Base-by-base conservation (phyloP, 116 monocot genomes). In the Thalassia testudinum region DNA sequence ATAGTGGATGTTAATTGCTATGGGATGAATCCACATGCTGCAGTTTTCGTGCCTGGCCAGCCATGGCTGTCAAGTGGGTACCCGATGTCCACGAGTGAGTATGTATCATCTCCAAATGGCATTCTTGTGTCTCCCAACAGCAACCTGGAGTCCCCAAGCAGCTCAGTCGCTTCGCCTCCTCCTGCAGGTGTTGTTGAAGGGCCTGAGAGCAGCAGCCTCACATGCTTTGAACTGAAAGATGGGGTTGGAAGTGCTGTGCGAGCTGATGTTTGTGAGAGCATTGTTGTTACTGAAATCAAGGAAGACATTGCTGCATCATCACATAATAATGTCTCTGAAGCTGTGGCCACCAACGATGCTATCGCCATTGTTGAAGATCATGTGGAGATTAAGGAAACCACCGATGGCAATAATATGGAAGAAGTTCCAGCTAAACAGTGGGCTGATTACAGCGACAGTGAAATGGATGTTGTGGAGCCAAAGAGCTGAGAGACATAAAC, bases 1-100 rank as follows among this genome's bases (percentile, higher is more conserved):
- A 20, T 47, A 5, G 62, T 30, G 26, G 81, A 80, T 27, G 62
- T 51, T 43, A 52, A 63, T 49, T 58, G 74, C 22, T 74, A 34
- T 59, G 78, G 63, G 17, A 88, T 95, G 88, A 95, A 88, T 27
- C 81, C 87, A 37, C 71, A 84, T 72, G 95, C 88, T 54, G 76
- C 81, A 2, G 85, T 81, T 54, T 95, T 81, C 70, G 76, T 87
- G 16, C 95, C 95, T 20, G 76, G 78, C 17, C 84, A 78, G 30
- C 67, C 61, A 28, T 84, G 90, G 85, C 25, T 54, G 48, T 58
- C 68, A 50, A 80, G 74, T 67, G 71, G 74, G 40, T 26, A 67
- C 30, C 59, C 71, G 42, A 47, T 53, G 21, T 74, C 76, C 20
- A 56, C 70, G 20, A 75, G 66, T 66, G 72, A 37, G 8, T 62